Percentiles rank a stretch among this genome's conserved stretches.
These are phyloP conservation scores for Auricularia auricula-judae DNA, from an alignment of 768 basidiomycete species.

Conservation along the genomic window DNA sequence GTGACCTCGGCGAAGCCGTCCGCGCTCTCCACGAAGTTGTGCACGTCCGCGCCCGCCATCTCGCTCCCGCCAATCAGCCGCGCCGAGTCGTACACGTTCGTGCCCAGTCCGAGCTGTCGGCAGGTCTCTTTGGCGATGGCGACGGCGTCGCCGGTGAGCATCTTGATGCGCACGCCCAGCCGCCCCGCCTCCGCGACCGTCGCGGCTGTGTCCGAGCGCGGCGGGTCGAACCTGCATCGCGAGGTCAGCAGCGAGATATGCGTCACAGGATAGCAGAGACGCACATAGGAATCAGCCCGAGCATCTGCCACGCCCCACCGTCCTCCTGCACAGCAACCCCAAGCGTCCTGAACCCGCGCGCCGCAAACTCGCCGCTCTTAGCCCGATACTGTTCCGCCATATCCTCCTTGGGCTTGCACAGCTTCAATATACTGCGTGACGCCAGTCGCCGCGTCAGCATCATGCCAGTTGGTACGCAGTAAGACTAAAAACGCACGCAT, in stretches of 20 bases:
- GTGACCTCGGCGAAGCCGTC: slow-evolving; percentile 42
- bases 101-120: slow-evolving; percentile 32
- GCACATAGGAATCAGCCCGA: slow-evolving; percentile 30
- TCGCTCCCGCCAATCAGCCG: slow-evolving; percentile 29
- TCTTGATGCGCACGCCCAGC: slow-evolving; percentile 36
- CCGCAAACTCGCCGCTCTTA: slow-evolving; percentile 28
- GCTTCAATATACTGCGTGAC: slow-evolving; percentile 28
- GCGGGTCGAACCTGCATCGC: slow-evolving; percentile 27
- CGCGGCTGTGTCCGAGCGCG: slow-evolving; percentile 31
- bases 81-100: slow-evolving; percentile 36
- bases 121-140: slow-evolving; percentile 39
- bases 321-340: slow-evolving; percentile 36
- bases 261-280: not conserved
- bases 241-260: slow-evolving; percentile 1
- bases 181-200: slow-evolving; percentile 32
- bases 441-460: not conserved
- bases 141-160: slow-evolving; percentile 41
- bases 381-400: slow-evolving; percentile 24
- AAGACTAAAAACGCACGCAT: slow-evolving; percentile 17
- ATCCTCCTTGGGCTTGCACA: slow-evolving; percentile 23
- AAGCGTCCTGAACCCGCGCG: slow-evolving; percentile 33
- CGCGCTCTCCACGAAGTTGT: slow-evolving; percentile 34
- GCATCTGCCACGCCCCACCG: slow-evolving; percentile 30
- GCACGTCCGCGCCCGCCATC: slow-evolving; percentile 31
- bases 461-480: not conserved